Base-by-base conservation (phyloP, 2,329 filamentous ascomycete genomes). In the Penicillium sp. region DNA sequence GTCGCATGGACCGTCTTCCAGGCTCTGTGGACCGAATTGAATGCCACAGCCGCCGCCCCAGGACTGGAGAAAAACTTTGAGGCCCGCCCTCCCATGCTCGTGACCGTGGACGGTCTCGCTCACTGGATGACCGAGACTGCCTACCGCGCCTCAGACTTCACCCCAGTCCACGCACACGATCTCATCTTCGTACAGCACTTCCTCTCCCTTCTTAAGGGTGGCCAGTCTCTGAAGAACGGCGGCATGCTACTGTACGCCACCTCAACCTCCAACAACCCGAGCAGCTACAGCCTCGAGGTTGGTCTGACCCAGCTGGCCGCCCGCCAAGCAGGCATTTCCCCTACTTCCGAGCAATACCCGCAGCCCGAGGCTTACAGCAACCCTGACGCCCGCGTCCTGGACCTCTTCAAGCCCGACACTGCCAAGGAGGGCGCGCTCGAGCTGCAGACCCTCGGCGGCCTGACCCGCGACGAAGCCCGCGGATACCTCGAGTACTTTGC, bases 401-500 rank as follows among this genome's bases (percentile, higher is more conserved):
- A 77, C 0, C 58, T 68, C 6, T 66, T 74, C 53, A 55, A 66
- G 42, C 53, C 60, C 15, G 47, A 61, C 4, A 70, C 72, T 18
- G 42, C 58, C 38, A 65, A 64, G 52, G 64, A 64, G 32, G 57
- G 58, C 37, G 66, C 66, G 6, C 67, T 80, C 10, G 70, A 75
- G 28, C 66, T 80, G 3, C 69, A 78, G 59, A 78, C 80, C 18
- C 66, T 95, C 18, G 77, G 80, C 37, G 87, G 88, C 7, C 63
- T 96, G 58, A 85, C 76, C 61, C 88, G 85, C 71, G 72, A 78
- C 1, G 92, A 97, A 72, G 84, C 88, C 9, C 81, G 86, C 52
- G 79, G 83, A 0, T 76, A 95, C 60, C 86, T 97, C 83, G 90
- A 96, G 75, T 97, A 96, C 74, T 97, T 92, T 78, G 90, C 89